phyloP scores from a whole-genome alignment of 192 early-diverging fungal species.

The Spizellomyces punctatus region DNA sequence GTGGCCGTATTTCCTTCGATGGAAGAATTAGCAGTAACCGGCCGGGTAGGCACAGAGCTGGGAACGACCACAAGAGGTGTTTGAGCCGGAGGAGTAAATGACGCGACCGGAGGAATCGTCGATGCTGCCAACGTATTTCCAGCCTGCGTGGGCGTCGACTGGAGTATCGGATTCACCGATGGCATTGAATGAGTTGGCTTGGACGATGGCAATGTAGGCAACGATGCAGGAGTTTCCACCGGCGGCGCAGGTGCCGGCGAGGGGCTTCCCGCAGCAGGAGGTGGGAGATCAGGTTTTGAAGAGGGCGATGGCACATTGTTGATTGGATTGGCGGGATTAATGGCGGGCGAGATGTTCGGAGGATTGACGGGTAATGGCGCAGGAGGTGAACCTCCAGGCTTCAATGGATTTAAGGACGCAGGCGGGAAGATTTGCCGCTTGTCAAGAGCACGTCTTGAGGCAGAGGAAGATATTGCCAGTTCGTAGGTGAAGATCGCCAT shows the following conservation, averaged over 20 bases:
- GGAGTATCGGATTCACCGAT: not conserved
- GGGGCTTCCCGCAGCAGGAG: not conserved
- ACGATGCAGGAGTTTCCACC: not conserved
- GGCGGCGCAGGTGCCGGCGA: not conserved
- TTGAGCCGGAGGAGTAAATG: not conserved
- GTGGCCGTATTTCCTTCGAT: not conserved
- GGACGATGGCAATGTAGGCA: not conserved
- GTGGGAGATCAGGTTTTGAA: not conserved
- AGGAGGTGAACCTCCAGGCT: not conserved
- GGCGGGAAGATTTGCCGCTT: not conserved
- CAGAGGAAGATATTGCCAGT: too few relatives aligned
- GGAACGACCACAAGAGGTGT: not conserved
- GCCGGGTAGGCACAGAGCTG: not conserved
- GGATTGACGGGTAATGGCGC: not conserved
- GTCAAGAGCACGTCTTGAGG: not conserved
- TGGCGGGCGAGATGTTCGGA: not conserved
- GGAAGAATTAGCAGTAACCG: not conserved
- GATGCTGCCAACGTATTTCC: not conserved
- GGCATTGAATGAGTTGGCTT: not conserved
- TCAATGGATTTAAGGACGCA: not conserved
- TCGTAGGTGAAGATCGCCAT: too few relatives aligned
- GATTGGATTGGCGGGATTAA: not conserved
- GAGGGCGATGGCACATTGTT: not conserved
- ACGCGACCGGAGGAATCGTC: not conserved
- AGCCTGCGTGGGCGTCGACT: not conserved